A percentile compares a stretch with the other conserved stretches of the same genome.
Conservation (phyloP, 1,284 basidiomycete species). For the Phylloboletellus chloephorus region DNA sequence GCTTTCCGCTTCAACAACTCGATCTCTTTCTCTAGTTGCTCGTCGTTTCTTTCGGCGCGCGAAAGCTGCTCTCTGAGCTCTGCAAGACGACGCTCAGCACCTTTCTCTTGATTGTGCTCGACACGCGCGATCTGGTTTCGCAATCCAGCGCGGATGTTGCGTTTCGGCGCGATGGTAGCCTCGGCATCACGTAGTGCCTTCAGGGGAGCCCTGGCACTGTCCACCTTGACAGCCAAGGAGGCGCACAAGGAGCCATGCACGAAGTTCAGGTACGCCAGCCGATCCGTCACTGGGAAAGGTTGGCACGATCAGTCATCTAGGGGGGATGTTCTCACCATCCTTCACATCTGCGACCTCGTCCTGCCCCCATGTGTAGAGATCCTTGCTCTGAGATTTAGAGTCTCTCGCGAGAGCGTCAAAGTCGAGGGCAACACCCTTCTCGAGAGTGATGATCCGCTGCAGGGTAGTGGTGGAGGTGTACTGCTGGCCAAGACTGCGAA, state of each 20-base stretch:
- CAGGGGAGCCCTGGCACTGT: slow-evolving; percentile 56
- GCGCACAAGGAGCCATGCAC: slow-evolving; percentile 60
- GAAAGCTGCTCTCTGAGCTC: slow-evolving; percentile 62
- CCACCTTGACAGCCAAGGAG: slow-evolving; percentile 54
- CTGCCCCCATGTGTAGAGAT: slow-evolving; percentile 78
- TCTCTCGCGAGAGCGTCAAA: slow-evolving; percentile 61
- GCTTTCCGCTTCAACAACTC: slow-evolving; percentile 69
- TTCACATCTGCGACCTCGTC: slow-evolving; percentile 61
- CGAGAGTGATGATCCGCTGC: slow-evolving; percentile 69
- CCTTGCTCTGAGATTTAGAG: slow-evolving; percentile 68
- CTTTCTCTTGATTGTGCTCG: slow-evolving; percentile 59
- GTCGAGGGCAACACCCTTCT: slow-evolving; percentile 71
- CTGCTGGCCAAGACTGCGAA: slow-evolving; percentile 66
- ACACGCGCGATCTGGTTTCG: slow-evolving; percentile 57
- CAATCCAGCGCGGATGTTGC: slow-evolving; percentile 52
- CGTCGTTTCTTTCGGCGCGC: slow-evolving; percentile 60
- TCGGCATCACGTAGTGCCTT: slow-evolving; percentile 72
- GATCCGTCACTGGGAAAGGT: slow-evolving; percentile 55
- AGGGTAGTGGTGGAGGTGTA: slow-evolving; percentile 61
- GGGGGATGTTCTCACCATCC: slow-evolving; percentile 49
- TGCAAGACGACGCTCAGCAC: slow-evolving; percentile 53
- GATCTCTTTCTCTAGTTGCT: slow-evolving; percentile 58
- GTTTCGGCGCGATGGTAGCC: slow-evolving; percentile 50
- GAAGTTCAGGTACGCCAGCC: slow-evolving; percentile 73
- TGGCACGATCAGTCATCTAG: slow-evolving; percentile 11